These are phyloP conservation scores for Helianthus tuberosus DNA, from an alignment of 129 eudicot species.

Conservation along the genomic window DNA sequence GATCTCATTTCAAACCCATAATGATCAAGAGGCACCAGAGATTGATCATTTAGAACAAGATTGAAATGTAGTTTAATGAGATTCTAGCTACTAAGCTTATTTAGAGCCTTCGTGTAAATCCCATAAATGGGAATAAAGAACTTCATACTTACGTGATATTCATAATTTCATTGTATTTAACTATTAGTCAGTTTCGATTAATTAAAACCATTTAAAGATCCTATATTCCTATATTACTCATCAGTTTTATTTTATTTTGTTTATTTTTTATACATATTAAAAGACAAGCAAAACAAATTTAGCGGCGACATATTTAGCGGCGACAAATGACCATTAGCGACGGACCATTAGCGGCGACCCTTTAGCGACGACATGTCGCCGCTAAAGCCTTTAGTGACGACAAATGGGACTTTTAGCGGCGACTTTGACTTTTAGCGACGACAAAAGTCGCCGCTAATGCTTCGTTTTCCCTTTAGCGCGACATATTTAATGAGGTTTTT, in stretches of 20 bases:
- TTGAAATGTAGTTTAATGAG: conserved; percentile 2
- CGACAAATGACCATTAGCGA: too few species aligned
- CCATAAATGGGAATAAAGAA: conserved; percentile 1
- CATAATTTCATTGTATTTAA: neutral
- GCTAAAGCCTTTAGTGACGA: too few species aligned
- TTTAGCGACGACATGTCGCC: too few species aligned
- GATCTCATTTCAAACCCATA: neutral
- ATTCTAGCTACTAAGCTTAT: conserved; percentile 3
- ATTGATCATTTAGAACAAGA: neutral
- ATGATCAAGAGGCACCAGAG: conserved; percentile 1
- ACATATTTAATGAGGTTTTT: too few species aligned
- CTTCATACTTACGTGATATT: neutral
- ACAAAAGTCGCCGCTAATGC: too few species aligned
- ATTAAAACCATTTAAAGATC: neutral
- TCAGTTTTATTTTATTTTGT: neutral
- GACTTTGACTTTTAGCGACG: too few species aligned
- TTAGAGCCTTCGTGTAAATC: neutral
- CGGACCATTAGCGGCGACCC: too few species aligned
- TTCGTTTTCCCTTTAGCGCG: too few species aligned
- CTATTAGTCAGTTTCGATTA: neutral
- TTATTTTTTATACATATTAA: too few species aligned
- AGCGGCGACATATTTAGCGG: too few species aligned
- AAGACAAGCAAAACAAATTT: too few species aligned
- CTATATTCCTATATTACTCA: neutral
- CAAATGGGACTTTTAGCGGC: too few species aligned